phyloP scores from a whole-genome alignment of 257 asterid species.

The Eucommia ulmoides region DNA sequence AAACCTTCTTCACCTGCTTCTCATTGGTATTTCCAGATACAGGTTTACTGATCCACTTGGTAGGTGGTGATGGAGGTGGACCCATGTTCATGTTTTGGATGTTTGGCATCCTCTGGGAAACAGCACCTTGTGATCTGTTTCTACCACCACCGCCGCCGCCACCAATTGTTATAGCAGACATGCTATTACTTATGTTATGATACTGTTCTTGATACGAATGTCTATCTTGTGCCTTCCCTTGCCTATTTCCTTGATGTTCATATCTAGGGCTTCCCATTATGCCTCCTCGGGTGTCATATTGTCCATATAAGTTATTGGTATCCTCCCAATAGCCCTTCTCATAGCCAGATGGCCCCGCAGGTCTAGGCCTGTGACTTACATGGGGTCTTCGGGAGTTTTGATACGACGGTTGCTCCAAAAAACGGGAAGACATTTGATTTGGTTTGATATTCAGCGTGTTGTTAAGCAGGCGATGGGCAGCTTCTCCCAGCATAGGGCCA shows the following conservation, averaged over 20 bases:
- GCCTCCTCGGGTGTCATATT: slow-evolving; percentile 24
- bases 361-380: slow-evolving; percentile 26
- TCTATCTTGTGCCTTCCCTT: slow-evolving; percentile 28
- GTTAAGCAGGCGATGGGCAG: slow-evolving; percentile 83
- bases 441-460: slow-evolving; percentile 52
- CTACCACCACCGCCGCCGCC: slow-evolving; percentile 27
- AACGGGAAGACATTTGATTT: slow-evolving; percentile 7
- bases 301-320: slow-evolving; percentile 17
- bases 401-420: slow-evolving; percentile 19
- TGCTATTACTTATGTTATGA: slow-evolving; percentile 32
- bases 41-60: slow-evolving; percentile 46
- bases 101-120: slow-evolving; percentile 27
- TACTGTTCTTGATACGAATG: slow-evolving; percentile 32
- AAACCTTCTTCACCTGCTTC: slow-evolving; percentile 43
- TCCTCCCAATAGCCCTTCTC: slow-evolving; percentile 39
- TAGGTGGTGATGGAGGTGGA: slow-evolving; percentile 66
- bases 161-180: slow-evolving; percentile 48
- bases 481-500: slow-evolving; percentile 79
- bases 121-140: slow-evolving; percentile 13
- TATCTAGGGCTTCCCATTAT: slow-evolving; percentile 23
- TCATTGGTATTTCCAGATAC: slow-evolving; percentile 20
- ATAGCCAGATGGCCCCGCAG: slow-evolving; percentile 31
- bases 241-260: slow-evolving; percentile 30
- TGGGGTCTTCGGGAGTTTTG: slow-evolving; percentile 23
- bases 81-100: slow-evolving; percentile 20